A percentile compares a stretch with the other conserved stretches of the same genome.
Conservation (phyloP, 495 filamentous ascomycete species). For the Penicillium atrosanguineum region DNA sequence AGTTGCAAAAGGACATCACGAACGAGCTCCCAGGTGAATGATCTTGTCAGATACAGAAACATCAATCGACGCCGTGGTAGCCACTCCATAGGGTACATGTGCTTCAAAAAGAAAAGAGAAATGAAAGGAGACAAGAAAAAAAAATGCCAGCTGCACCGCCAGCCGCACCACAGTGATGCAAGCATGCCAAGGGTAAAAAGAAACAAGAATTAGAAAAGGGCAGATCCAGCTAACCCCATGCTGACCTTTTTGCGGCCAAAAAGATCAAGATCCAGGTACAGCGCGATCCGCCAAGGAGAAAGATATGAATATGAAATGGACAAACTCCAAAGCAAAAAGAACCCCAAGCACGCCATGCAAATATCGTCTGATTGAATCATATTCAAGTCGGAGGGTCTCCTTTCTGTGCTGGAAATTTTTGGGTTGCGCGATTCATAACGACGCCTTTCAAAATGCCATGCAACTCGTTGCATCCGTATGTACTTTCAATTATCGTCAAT, state of each 20-base stretch:
- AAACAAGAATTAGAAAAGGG: conserved; percentile 10
- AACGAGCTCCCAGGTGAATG: conserved; percentile 16
- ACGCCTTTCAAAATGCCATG: conserved; percentile 34
- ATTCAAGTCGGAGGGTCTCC: conserved; percentile 15
- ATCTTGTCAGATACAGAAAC: conserved; percentile 14
- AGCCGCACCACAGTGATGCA: not conserved
- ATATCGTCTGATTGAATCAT: conserved; percentile 25
- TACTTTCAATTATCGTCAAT: conserved; percentile 20
- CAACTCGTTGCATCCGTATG: conserved; percentile 27
- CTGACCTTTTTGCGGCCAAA: not conserved
- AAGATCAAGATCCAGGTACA: not conserved
- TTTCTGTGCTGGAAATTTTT: conserved; percentile 18
- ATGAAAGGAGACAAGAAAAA: conserved; percentile 15
- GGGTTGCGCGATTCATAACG: conserved; percentile 10
- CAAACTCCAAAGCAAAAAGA: conserved; percentile 7
- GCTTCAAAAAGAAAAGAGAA: conserved; percentile 16
- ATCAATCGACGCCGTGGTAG: conserved; percentile 27
- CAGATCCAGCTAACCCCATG: conserved; percentile 9
- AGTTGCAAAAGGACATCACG: conserved; percentile 7
- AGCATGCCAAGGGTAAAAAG: conserved; percentile 5
- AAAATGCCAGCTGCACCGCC: conserved; percentile 8
- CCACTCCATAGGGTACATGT: conserved; percentile 32
- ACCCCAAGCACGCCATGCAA: conserved; percentile 25
- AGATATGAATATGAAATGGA: conserved; percentile 3
- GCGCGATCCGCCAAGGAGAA: conserved; percentile 7